phyloP scores from a whole-genome alignment of 2,329 filamentous ascomycete species.

The Magnaporthales sp. region DNA sequence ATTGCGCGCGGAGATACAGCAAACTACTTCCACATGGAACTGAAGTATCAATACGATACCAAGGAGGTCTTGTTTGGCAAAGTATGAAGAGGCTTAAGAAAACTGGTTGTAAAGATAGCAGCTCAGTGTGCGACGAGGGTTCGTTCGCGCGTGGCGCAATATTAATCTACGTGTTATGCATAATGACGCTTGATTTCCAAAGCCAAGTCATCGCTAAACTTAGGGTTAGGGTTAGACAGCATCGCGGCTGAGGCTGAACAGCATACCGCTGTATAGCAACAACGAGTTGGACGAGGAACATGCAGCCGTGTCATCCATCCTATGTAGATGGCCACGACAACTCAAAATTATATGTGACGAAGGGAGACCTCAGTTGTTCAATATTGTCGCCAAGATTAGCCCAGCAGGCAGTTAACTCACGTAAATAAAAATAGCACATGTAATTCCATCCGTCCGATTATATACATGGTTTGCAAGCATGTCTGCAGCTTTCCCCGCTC shows the following conservation, averaged over 20 bases:
- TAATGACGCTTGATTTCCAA: background rate
- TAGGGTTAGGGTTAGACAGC: background rate
- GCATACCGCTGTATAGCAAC: background rate
- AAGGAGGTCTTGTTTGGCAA: slow-evolving; percentile 46
- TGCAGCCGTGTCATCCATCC: background rate
- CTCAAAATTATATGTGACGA: background rate
- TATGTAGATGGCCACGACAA: background rate
- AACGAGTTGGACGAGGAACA: background rate
- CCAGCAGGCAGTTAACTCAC: background rate
- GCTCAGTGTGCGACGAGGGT: background rate
- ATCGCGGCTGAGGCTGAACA: background rate
- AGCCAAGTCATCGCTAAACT: background rate
- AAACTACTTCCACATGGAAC: slow-evolving; percentile 47
- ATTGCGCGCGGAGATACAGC: slow-evolving; percentile 48
- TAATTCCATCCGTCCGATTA: background rate
- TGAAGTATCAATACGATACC: slow-evolving; percentile 60
- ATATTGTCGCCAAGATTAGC: background rate
- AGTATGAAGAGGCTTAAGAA: background rate
- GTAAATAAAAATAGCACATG: background rate
- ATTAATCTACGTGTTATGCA: background rate
- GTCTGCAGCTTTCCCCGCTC: background rate
- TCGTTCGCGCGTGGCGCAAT: background rate
- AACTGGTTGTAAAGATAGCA: background rate
- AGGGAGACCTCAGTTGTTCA: background rate
- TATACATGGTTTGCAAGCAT: background rate